These are phyloP conservation scores for Diaporthe citrichinensis DNA, from an alignment of 2,329 filamentous ascomycete species.

Conservation along the genomic window DNA sequence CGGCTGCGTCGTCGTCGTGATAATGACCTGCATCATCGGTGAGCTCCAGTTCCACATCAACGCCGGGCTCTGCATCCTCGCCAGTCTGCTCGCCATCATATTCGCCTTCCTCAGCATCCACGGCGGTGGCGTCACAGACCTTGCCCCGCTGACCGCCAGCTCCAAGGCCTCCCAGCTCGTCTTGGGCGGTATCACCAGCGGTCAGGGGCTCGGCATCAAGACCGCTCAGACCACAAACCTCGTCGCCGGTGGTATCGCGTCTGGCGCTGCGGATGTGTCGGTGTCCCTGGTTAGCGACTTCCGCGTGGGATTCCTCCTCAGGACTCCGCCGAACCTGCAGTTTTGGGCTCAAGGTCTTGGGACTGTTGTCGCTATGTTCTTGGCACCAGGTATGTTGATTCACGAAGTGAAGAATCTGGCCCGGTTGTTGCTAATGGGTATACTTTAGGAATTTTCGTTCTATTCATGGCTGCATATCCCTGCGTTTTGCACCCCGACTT, in stretches of 20 bases:
- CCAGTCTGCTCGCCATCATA: conserved; percentile 69
- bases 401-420: conserved; percentile 66
- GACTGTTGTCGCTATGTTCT: conserved; percentile 73
- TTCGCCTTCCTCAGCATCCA: conserved; percentile 75
- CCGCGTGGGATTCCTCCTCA: conserved; percentile 76
- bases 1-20: conserved; percentile 64
- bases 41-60: conserved; percentile 68
- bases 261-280: conserved; percentile 67
- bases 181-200: conserved; percentile 74
- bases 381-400: conserved; percentile 77
- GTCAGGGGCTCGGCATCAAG: conserved; percentile 62
- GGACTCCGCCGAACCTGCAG: conserved; percentile 75
- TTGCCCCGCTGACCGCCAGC: conserved; percentile 75
- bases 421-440: neutral
- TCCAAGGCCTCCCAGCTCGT: conserved; percentile 79
- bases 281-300: conserved; percentile 73
- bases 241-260: conserved; percentile 71
- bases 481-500: conserved; percentile 69
- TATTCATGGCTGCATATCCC: conserved; percentile 64
- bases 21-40: conserved; percentile 65
- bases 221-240: conserved; percentile 76
- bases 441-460: neutral
- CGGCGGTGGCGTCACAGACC: conserved; percentile 71
- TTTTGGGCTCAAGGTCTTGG: conserved; percentile 70
- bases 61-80: conserved; percentile 69